Evolutionary conservation across 352 stramenopile species (phyloP).

Genomic region (Pythium volutum): DNA sequence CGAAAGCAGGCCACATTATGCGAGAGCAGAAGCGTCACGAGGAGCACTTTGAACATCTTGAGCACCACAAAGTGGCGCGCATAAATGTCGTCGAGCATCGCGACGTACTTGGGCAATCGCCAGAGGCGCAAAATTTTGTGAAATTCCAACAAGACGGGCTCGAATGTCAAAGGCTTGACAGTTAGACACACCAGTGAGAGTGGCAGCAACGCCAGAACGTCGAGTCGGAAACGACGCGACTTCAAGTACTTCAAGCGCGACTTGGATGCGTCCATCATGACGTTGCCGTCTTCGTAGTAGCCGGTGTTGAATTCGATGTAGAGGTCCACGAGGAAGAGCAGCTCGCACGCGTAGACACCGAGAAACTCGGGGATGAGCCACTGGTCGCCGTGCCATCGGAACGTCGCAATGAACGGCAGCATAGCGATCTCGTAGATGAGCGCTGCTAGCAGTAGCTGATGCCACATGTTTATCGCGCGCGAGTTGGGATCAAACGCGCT

Average conservation of each 20-base stretch:
- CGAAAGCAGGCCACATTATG: constrained; percentile 60
- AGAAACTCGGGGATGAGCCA: constrained; percentile 33
- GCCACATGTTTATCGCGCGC: constrained; percentile 46
- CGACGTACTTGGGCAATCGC: constrained; percentile 53
- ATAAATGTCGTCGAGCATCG: constrained; percentile 54
- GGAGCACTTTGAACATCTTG: constrained; percentile 66
- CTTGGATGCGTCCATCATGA: constrained; percentile 49
- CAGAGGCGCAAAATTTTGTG: constrained; percentile 53
- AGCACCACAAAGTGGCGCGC: constrained; percentile 51
- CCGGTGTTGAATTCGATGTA: constrained; percentile 68
- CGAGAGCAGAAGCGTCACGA: constrained; percentile 44
- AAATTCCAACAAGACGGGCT: constrained; percentile 49
- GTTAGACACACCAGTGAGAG: constrained; percentile 32
- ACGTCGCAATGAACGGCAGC: constrained; percentile 50
- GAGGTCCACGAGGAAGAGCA: constrained; percentile 54
- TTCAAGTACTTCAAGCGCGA: constrained; percentile 48
- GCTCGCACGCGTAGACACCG: constrained; percentile 46
- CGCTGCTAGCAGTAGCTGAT: constrained; percentile 47
- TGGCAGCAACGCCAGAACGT: constrained; percentile 44
- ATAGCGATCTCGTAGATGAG: constrained; percentile 57
- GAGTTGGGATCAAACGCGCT: constrained; percentile 65
- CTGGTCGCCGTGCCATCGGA: constrained; percentile 16
- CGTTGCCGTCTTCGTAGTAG: constrained; percentile 64
- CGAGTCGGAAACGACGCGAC: constrained; percentile 47
- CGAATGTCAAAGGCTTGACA: neutral